These are phyloP conservation scores for Raphanus hybrid DNA, from an alignment of 441 rosid species.

Conservation along the genomic window DNA sequence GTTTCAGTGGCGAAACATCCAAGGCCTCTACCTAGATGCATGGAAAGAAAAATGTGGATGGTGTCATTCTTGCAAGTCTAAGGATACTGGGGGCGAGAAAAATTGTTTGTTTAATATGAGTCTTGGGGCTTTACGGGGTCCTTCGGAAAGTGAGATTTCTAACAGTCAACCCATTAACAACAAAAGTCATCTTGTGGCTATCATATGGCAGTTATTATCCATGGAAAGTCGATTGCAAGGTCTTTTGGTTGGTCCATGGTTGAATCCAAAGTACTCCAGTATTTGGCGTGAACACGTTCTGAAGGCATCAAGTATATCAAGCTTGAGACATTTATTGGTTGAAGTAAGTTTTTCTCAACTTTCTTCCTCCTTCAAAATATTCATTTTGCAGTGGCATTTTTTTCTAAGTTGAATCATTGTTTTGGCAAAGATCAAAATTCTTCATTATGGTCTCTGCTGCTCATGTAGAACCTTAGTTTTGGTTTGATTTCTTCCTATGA, in stretches of 20 bases:
- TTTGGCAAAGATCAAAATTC: conserved; percentile 15
- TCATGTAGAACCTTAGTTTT: conserved; percentile 14
- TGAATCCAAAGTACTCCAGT: conserved; percentile 64
- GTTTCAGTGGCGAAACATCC: conserved; percentile 68
- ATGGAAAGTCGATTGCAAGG: conserved; percentile 84
- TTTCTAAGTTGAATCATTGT: conserved; percentile 20
- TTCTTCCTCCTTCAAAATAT: conserved; percentile 22
- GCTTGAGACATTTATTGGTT: conserved; percentile 62
- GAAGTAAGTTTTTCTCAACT: conserved; percentile 51
- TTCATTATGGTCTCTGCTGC: conserved; percentile 9
- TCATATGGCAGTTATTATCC: conserved; percentile 59
- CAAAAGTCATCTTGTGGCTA: conserved; percentile 62
- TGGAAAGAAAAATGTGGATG: conserved; percentile 94
- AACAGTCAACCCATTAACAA: conserved; percentile 47
- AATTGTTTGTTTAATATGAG: conserved; percentile 78
- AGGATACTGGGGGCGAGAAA: conserved; percentile 61
- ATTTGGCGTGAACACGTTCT: conserved; percentile 68
- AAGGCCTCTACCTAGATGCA: conserved; percentile 45
- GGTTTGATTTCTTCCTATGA: conserved; percentile 22
- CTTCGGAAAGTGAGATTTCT: conserved; percentile 50
- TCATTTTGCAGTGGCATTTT: conserved; percentile 28
- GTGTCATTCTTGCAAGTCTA: conserved; percentile 85
- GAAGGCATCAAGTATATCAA: conserved; percentile 57
- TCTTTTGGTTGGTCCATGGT: conserved; percentile 92
- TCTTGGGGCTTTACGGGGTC: conserved; percentile 52